Conservation (phyloP, 1,284 basidiomycete genomes). For the Polyporus tsugae region DNA sequence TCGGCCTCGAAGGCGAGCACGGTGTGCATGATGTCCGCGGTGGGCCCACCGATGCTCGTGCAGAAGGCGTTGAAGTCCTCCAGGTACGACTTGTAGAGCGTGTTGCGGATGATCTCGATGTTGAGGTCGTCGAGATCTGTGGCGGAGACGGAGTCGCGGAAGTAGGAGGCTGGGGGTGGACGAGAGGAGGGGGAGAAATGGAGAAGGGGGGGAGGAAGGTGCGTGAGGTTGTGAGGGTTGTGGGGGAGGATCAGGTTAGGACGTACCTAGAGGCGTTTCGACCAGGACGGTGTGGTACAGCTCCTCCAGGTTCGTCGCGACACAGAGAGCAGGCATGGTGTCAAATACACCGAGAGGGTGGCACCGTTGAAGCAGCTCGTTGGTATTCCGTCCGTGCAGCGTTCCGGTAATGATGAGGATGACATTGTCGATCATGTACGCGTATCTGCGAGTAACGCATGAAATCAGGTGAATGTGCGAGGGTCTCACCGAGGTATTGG, state of each 20-base stretch:
- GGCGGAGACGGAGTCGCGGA: slow-evolving; percentile 94
- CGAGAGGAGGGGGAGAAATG: not conserved
- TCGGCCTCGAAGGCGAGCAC: slow-evolving; percentile 98
- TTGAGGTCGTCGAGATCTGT: slow-evolving; percentile 98
- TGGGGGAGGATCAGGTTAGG: slow-evolving; percentile 8
- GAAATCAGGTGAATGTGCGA: not conserved
- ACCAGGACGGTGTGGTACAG: slow-evolving; percentile 97
- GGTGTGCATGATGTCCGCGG: slow-evolving; percentile 87
- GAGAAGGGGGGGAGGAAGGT: not conserved
- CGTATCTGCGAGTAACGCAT: slow-evolving; percentile 67
- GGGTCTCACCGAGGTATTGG: not conserved
- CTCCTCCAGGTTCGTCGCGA: slow-evolving; percentile 99
- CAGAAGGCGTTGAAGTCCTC: slow-evolving; percentile 96
- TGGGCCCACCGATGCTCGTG: slow-evolving; percentile 82
- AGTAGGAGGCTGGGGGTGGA: slow-evolving; percentile 84
- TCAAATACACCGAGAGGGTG: slow-evolving; percentile 98
- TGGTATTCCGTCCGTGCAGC: slow-evolving; percentile 96
- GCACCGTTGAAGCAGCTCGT: slow-evolving; percentile 95
- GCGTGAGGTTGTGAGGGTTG: slow-evolving; percentile 4
- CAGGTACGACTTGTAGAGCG: slow-evolving; percentile 99
- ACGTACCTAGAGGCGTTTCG: slow-evolving; percentile 93
- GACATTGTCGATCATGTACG: slow-evolving; percentile 99
- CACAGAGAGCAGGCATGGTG: slow-evolving; percentile 98
- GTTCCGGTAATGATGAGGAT: slow-evolving; percentile 98
- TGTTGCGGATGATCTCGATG: slow-evolving; percentile 99